phyloP scores from a whole-genome alignment of 2,329 filamentous ascomycete genomes.

The Fusarium phyllophilum region DNA sequence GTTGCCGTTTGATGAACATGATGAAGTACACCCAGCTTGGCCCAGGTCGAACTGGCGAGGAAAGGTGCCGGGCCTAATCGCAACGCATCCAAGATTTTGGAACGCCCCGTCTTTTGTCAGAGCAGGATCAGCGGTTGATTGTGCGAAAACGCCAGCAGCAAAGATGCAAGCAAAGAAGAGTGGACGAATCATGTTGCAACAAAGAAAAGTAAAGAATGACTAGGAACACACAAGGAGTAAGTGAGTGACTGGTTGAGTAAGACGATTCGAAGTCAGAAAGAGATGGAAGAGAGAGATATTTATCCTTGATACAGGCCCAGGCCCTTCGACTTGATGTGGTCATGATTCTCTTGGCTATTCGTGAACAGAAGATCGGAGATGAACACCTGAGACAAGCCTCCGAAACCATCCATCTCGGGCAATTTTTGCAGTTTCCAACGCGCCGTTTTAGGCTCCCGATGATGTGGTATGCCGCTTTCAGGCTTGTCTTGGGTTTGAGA shows the following conservation, averaged over 20 bases:
- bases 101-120: slow-evolving; percentile 9
- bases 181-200: slow-evolving; percentile 12
- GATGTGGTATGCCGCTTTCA: slow-evolving; percentile 2
- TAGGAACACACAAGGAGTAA: slow-evolving; percentile 22
- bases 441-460: neutral
- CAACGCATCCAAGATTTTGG: slow-evolving; percentile 29
- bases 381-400: slow-evolving; percentile 1
- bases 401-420: slow-evolving; percentile 10
- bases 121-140: slow-evolving; percentile 25
- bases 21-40: slow-evolving; percentile 6
- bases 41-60: slow-evolving; percentile 24
- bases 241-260: slow-evolving; percentile 7
- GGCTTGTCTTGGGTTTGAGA: neutral
- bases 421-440: neutral
- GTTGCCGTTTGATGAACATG: slow-evolving; percentile 35
- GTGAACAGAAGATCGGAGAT: slow-evolving; percentile 1
- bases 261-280: neutral
- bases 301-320: neutral
- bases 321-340: neutral
- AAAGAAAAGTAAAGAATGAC: slow-evolving; percentile 32
- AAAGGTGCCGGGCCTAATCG: slow-evolving; percentile 24
- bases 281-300: slow-evolving; percentile 4
- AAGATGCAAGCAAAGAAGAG: slow-evolving; percentile 18
- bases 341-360: neutral
- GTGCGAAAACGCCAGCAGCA: slow-evolving; percentile 13